Evolutionary conservation across 495 filamentous ascomycete species (phyloP).

Genomic region (Aspergillus leporis): DNA sequence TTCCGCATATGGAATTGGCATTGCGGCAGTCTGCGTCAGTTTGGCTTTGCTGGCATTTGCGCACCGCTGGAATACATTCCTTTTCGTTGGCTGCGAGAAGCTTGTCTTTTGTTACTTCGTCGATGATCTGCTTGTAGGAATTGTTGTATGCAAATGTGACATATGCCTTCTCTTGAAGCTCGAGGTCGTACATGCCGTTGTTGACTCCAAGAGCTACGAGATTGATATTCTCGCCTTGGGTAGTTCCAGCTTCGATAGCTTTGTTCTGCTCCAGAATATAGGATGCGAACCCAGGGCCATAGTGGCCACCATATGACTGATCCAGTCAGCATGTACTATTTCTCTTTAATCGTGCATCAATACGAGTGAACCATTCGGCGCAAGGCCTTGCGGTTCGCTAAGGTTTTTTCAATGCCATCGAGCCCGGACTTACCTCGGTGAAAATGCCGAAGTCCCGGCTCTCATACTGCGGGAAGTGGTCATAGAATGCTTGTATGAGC

Average conservation of each 20-base stretch:
- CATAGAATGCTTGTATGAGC: slow-evolving; percentile 56
- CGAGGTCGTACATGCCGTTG: slow-evolving; percentile 57
- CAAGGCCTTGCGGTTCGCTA: no score
- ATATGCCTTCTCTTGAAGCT: slow-evolving; percentile 52
- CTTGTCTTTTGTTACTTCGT: slow-evolving; percentile 35
- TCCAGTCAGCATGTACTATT: neutral
- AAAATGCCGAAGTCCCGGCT: slow-evolving; percentile 55
- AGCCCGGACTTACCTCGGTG: slow-evolving; percentile 33
- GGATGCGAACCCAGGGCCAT: slow-evolving; percentile 51
- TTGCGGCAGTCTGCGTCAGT: slow-evolving; percentile 39
- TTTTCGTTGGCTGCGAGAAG: slow-evolving; percentile 39
- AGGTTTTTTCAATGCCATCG: no score
- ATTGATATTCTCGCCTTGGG: slow-evolving; percentile 48
- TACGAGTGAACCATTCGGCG: no score
- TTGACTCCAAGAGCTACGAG: slow-evolving; percentile 58
- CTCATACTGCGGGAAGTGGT: slow-evolving; percentile 53
- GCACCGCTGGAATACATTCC: slow-evolving; percentile 41
- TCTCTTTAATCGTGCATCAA: neutral
- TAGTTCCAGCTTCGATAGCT: slow-evolving; percentile 36
- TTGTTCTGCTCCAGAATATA: slow-evolving; percentile 55
- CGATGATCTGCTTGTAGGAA: slow-evolving; percentile 50
- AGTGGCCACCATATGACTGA: slow-evolving; percentile 59
- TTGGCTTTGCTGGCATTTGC: slow-evolving; percentile 36
- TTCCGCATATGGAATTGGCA: slow-evolving; percentile 46
- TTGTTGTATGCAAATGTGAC: slow-evolving; percentile 55